These are phyloP conservation scores for Colletotrichum nymphaeae DNA, from an alignment of 2,329 filamentous ascomycete species.

Conservation along the genomic window DNA sequence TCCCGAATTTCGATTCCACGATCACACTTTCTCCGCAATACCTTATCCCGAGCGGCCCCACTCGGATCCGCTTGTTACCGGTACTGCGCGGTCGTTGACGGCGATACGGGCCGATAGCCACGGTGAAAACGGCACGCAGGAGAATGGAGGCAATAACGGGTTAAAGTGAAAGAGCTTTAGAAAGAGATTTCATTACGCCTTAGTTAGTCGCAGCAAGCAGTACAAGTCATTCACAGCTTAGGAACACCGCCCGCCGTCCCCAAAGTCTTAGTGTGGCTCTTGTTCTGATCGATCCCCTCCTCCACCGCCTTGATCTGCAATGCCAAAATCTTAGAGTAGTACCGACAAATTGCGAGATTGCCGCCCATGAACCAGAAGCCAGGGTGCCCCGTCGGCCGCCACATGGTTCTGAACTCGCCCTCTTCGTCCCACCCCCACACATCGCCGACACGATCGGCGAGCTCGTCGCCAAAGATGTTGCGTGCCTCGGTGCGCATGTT, in stretches of 20 bases:
- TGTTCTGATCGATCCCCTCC: slow-evolving; percentile 24
- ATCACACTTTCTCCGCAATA: background rate
- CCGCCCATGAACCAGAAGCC: slow-evolving; percentile 52
- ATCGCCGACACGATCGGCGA: slow-evolving; percentile 58
- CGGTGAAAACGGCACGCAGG: background rate
- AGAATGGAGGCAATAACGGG: background rate
- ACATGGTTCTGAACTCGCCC: slow-evolving; percentile 54
- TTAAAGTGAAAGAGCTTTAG: background rate
- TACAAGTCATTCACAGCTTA: background rate
- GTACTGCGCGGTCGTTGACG: background rate
- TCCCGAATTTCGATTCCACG: background rate
- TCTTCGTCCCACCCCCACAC: slow-evolving; percentile 62
- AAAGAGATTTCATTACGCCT: background rate
- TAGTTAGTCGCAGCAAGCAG: background rate
- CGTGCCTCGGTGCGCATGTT: slow-evolving; percentile 63
- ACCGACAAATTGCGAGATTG: slow-evolving; percentile 47
- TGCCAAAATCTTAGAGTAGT: slow-evolving; percentile 47
- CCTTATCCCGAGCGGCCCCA: no score
- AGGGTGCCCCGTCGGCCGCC: slow-evolving; percentile 45
- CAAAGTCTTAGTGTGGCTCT: background rate
- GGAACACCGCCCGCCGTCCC: background rate
- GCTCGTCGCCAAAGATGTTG: slow-evolving; percentile 59
- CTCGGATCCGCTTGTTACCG: background rate
- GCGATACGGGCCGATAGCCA: background rate
- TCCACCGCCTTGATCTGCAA: slow-evolving; percentile 40